These are phyloP conservation scores for Karstenula rhodostoma DNA, from an alignment of 2,329 filamentous ascomycete species.

Conservation along the genomic window DNA sequence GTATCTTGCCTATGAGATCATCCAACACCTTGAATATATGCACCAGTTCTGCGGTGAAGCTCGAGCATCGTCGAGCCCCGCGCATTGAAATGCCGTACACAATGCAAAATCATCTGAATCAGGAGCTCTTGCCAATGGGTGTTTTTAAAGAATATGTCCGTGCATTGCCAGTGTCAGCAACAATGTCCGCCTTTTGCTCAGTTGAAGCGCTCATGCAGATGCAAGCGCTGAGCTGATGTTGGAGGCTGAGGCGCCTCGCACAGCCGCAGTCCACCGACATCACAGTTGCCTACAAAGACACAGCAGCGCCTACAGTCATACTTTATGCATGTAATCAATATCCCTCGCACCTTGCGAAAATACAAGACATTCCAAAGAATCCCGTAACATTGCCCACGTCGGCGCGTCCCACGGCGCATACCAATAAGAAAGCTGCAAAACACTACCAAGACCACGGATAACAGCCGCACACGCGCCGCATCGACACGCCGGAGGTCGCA, in stretches of 20 bases:
- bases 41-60: background rate
- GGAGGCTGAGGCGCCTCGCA: constrained; percentile 42
- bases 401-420: background rate
- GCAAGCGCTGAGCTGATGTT: constrained; percentile 17
- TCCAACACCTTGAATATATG: background rate
- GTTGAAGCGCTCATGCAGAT: background rate
- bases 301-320: constrained; percentile 13
- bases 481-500: constrained; percentile 20
- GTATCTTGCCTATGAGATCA: background rate
- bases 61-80: background rate
- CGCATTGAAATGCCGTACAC: background rate
- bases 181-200: background rate
- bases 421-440: background rate
- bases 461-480: background rate
- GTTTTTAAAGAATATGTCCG: background rate
- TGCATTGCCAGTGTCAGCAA: background rate
- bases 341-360: constrained; percentile 35
- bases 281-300: constrained; percentile 26
- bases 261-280: constrained; percentile 32
- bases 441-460: background rate
- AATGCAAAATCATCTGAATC: background rate
- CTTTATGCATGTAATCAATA: constrained; percentile 36
- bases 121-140: background rate
- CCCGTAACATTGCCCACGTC: constrained; percentile 24
- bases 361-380: constrained; percentile 44